Conservation (phyloP, 139 green algal species). For the Chlamydomonas sp. region DNA sequence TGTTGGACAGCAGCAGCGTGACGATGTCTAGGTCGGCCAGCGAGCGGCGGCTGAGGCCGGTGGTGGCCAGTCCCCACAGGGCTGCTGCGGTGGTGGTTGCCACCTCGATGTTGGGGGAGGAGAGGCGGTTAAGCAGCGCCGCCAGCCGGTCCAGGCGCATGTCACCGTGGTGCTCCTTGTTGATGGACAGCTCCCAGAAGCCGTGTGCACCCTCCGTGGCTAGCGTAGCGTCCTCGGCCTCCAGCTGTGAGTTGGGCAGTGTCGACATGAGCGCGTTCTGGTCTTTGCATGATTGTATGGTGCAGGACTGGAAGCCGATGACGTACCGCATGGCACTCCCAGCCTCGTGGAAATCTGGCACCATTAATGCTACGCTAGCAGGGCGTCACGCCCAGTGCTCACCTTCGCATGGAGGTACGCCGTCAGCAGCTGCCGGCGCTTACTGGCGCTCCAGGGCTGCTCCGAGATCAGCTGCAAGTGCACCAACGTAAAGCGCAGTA, state of each 20-base stretch:
- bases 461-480: slow-evolving; percentile 63
- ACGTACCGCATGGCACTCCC: too few relatives aligned
- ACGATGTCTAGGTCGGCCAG: slow-evolving; percentile 59
- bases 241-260: slow-evolving; percentile 53
- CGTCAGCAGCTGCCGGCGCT: slow-evolving; percentile 52
- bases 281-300: too few relatives aligned
- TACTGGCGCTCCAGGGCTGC: slow-evolving; percentile 66
- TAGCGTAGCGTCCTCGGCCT: slow-evolving; percentile 52
- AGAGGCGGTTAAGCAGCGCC: slow-evolving; percentile 50
- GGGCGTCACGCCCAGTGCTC: not conserved
- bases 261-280: too few relatives aligned
- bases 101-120: slow-evolving; percentile 51
- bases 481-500: not conserved
- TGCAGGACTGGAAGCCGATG: too few relatives aligned
- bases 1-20: slow-evolving; percentile 28
- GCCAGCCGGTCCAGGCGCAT: slow-evolving; percentile 54
- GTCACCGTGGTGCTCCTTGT: slow-evolving; percentile 71
- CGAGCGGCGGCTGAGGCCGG: slow-evolving; percentile 23
- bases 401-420: slow-evolving; percentile 45
- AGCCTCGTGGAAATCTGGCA: too few relatives aligned
- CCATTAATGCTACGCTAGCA: too few relatives aligned
- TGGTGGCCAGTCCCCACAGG: slow-evolving; percentile 59
- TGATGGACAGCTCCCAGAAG: slow-evolving; percentile 81
- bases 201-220: slow-evolving; percentile 67
- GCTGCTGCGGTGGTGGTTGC: slow-evolving; percentile 56